Conservation (phyloP, 805 yeast genomes). For the Candida pini region DNA sequence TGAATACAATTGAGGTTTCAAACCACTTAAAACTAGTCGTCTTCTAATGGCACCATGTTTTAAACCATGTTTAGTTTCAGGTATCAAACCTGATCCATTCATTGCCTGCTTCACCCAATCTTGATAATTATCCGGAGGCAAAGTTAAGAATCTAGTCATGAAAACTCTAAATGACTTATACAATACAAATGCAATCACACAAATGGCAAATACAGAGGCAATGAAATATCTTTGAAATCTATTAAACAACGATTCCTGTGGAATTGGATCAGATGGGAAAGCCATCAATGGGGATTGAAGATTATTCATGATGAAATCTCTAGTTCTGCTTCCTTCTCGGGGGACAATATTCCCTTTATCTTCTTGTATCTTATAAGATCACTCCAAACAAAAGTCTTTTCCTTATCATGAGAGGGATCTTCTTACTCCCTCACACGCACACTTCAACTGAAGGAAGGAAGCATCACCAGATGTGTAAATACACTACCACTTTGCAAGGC, state of each 20-base stretch:
- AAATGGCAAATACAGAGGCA: conserved; percentile 3
- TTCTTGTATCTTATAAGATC: too few relatives aligned
- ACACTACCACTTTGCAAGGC: too few relatives aligned
- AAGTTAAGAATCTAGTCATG: conserved; percentile 17
- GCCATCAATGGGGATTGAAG: conserved; percentile 12
- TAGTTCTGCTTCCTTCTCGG: too few relatives aligned
- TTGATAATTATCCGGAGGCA: conserved; percentile 26
- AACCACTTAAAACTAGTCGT: conserved; percentile 26
- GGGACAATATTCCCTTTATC: too few relatives aligned
- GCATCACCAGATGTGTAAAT: too few relatives aligned
- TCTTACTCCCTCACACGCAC: too few relatives aligned
- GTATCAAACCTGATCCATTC: conserved; percentile 15
- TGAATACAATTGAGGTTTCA: conserved; percentile 28
- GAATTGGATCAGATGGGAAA: conserved; percentile 8
- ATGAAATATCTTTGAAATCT: conserved; percentile 6
- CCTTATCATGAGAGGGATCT: too few relatives aligned
- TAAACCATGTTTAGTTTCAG: conserved; percentile 19
- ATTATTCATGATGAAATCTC: too few relatives aligned
- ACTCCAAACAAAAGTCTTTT: too few relatives aligned
- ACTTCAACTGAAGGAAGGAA: too few relatives aligned
- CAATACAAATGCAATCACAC: conserved; percentile 5
- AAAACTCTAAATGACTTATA: conserved; percentile 18
- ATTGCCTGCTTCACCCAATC: conserved; percentile 19
- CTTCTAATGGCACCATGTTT: conserved; percentile 26
- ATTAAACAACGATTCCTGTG: too few relatives aligned